Evolutionary conservation across 2,329 filamentous ascomycete species (phyloP).

Genomic region (Pseudocercospora fijiensis): DNA sequence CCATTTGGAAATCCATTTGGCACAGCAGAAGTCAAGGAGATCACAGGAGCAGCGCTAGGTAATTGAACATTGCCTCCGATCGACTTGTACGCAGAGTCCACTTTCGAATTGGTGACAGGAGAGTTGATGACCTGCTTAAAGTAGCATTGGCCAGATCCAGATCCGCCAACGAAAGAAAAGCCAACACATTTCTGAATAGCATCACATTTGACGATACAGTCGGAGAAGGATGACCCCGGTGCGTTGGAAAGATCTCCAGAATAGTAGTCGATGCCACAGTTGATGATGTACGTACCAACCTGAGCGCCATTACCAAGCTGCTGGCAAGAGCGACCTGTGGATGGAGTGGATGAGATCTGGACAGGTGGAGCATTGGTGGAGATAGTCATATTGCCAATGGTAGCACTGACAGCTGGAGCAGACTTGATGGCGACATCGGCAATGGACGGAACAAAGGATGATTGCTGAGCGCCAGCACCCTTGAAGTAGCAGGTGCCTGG

Average conservation of each 20-base stretch:
- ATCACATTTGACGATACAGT: slow-evolving; percentile 15
- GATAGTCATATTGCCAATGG: not conserved
- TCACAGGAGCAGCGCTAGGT: not conserved
- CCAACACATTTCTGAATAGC: slow-evolving; percentile 17
- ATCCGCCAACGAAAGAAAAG: slow-evolving; percentile 20
- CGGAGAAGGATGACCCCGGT: slow-evolving; percentile 9
- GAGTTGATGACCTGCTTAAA: slow-evolving; percentile 18
- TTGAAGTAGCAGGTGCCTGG: slow-evolving; percentile 26
- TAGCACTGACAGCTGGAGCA: not conserved
- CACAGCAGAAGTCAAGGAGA: not conserved
- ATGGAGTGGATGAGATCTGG: not conserved
- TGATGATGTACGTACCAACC: slow-evolving; percentile 12
- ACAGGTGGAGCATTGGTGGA: not conserved
- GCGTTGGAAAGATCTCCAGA: slow-evolving; percentile 15
- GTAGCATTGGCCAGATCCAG: slow-evolving; percentile 18
- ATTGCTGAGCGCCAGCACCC: not conserved
- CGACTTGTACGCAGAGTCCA: slow-evolving; percentile 15
- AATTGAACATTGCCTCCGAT: not conserved
- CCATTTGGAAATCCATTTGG: not conserved
- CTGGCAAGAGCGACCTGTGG: slow-evolving; percentile 13
- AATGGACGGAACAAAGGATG: not conserved
- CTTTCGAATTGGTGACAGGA: slow-evolving; percentile 8
- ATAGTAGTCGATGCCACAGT: slow-evolving; percentile 16
- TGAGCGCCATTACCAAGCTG: slow-evolving; percentile 16
- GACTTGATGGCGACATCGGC: slow-evolving; percentile 4